Conservation (phyloP, 2,329 filamentous ascomycete species). For the Pestalotiopsis sp. region DNA sequence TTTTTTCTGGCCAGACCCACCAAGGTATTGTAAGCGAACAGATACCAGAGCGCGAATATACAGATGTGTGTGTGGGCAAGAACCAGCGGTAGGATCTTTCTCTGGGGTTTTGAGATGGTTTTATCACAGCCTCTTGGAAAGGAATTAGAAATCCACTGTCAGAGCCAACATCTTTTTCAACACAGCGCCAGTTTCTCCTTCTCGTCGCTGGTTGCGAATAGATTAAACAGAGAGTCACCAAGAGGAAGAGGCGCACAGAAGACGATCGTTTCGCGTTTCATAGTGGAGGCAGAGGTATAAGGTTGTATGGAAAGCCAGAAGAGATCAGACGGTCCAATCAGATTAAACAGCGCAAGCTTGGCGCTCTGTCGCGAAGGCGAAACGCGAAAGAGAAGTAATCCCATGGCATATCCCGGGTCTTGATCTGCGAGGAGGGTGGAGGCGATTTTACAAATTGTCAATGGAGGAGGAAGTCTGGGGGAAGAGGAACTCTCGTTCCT, state of each 20-base stretch:
- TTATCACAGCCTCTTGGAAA: not conserved
- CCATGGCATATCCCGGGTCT: not conserved
- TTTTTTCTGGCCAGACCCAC: not conserved
- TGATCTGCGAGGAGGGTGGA: slow-evolving; percentile 4
- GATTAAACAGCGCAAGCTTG: slow-evolving; percentile 2
- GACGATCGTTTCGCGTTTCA: slow-evolving; percentile 14
- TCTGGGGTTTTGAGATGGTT: not conserved
- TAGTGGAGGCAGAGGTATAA: not conserved
- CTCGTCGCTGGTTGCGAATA: not conserved
- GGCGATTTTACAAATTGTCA: not conserved
- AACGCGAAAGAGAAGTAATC: not conserved
- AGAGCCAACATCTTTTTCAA: too few relatives aligned
- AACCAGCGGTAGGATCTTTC: too few relatives aligned
- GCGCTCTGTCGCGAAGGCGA: slow-evolving; percentile 1
- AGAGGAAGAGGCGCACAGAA: not conserved
- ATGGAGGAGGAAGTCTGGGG: slow-evolving; percentile 1
- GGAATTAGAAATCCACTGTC: too few relatives aligned
- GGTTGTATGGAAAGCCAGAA: not conserved
- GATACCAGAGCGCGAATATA: not conserved
- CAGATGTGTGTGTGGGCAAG: too few relatives aligned
- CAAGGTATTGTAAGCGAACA: not conserved
- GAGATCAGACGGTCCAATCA: not conserved
- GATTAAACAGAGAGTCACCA: not conserved
- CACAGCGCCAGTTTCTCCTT: too few relatives aligned
- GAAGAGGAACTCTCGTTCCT: not conserved